Evolutionary conservation across 2,329 filamentous ascomycete genomes (phyloP), one percentile per base, ranked within the genome.

Genomic region (Colletotrichum paranaense): DNA sequence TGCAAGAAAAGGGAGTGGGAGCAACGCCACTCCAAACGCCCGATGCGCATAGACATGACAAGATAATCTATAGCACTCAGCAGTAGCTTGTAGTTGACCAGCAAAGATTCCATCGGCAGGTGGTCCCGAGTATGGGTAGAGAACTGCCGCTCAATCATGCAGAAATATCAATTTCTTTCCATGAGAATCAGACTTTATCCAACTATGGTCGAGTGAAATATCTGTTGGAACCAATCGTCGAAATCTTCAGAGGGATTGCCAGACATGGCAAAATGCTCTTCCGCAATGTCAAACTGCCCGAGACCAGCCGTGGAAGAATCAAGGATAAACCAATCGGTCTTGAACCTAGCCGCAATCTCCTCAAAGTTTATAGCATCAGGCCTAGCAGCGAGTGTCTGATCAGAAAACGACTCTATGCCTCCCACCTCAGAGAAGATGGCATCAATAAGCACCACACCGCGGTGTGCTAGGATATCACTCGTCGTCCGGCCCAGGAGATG

Each of bases 81-180:
- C 26, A 26, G 26, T 26, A 26, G 26, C 26, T 5, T 0, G 26
- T 26, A 26, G 26, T 26, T 26, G 26, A 26, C 26, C 26, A 26
- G 26, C 26, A 26, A 26, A 26, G 26, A 26, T 26, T 0, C 26
- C 26, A 26, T 5, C 26, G 26, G 26, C 1, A 1, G 26, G 26
- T 26, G 26, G 26, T 26, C 26, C 26, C 26, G 26, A 26, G 35
- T 16, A 0, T 42, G 35, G 14, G 35, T 42, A 16, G 16, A 42
- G 14, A 42, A 6, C 12, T 42, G 35, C 5, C 35, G 16, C 11
- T 42, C 5, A 16, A 42, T 16, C 5, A 16, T 42, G 35, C 35
- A 16, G 35, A 3, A 14, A 42, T 1, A 1, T 42, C 4, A 0
- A 16, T 5, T 7, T 2, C 35, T 42, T 42, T 42, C 35, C 0